These are phyloP conservation scores for Exophiala sp. DNA, from an alignment of 2,329 filamentous ascomycete genomes.

Conservation along the genomic window DNA sequence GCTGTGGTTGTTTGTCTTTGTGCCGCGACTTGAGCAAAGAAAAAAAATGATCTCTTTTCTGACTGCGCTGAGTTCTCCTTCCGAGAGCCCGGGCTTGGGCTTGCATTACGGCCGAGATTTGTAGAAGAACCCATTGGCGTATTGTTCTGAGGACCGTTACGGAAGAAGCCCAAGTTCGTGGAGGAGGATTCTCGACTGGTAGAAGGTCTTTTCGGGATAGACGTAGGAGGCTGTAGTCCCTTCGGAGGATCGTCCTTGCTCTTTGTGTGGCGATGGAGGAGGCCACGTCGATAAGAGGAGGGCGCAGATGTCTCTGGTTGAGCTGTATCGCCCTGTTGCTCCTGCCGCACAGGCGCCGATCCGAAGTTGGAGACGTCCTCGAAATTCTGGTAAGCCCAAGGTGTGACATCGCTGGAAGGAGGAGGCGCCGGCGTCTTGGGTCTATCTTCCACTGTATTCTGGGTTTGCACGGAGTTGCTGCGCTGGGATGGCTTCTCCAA, in stretches of 20 bases:
- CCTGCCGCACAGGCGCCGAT: conserved; percentile 27
- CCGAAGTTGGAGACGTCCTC: conserved; percentile 45
- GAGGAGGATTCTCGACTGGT: conserved; percentile 69
- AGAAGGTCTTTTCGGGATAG: conserved; percentile 61
- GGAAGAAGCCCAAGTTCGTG: conserved; percentile 42
- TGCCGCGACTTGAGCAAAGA: conserved; percentile 49
- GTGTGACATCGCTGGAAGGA: conserved; percentile 80
- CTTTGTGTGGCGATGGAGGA: conserved; percentile 47
- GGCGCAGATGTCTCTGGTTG: conserved; percentile 47
- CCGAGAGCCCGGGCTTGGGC: conserved; percentile 68
- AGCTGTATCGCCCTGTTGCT: conserved; percentile 59
- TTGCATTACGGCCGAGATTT: conserved; percentile 62
- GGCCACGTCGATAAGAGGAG: conserved; percentile 43
- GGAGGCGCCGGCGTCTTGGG: conserved; percentile 60
- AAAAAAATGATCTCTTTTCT: conserved; percentile 47
- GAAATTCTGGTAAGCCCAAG: conserved; percentile 90
- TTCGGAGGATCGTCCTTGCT: conserved; percentile 54
- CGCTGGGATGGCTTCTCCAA: conserved; percentile 53
- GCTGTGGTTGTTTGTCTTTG: conserved; percentile 38
- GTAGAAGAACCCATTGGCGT: conserved; percentile 48
- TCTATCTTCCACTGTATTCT: conserved; percentile 44
- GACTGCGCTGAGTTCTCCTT: conserved; percentile 35
- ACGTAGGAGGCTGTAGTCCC: conserved; percentile 34
- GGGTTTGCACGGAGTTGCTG: conserved; percentile 73
- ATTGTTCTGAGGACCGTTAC: conserved; percentile 49